Base-by-base conservation (phyloP, 257 asterid genomes). In the Ehretia macrophylla region DNA sequence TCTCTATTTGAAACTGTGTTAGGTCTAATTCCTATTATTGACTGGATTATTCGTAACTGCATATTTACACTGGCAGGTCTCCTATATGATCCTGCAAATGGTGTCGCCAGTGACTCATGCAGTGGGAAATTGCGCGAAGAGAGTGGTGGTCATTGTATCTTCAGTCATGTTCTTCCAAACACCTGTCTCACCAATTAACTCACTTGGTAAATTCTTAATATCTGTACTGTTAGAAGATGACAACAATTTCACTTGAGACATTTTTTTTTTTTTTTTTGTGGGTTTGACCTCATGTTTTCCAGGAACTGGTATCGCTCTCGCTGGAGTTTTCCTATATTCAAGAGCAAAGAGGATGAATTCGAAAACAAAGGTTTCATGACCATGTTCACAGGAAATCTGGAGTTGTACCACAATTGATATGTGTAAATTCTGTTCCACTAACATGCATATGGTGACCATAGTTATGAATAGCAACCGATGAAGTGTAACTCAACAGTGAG, bases 51-150 rank as follows among this genome's bases (percentile, higher is more conserved):
- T n/a, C n/a, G n/a, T n/a, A n/a, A n/a, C n/a, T n/a, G n/a, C n/a
- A 42, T 42, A 10, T 42, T 42, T 10, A 3, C 8, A 42, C 8
- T 62, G 60, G 65, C 83, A 90, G 98, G 87, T 87, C 62, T 87
- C 96, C 9, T 87, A 90, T 51, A 67, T 67, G 81, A 87, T 90
- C 66, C 70, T 90, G 51, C 79, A 74, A 68, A 81, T 71, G 91
- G 95, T 90, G 8, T 85, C 96, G 10, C 91, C 96, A 5, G 95
- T 90, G 55, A 87, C 95, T 17, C 96, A 90, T 42, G 88, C 98
- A 8, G 96, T 90, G 11, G 96, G 96, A 49, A 87, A 90, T 77
- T 78, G 96, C 62, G 82, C 78, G 72, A 90, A 90, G 77, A 75
- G 96, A 72, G 94, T 85, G 49, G 95, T 87, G 46, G 91, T 90